Conservation (phyloP, 495 filamentous ascomycete species). For the Monascus purpureus region DNA sequence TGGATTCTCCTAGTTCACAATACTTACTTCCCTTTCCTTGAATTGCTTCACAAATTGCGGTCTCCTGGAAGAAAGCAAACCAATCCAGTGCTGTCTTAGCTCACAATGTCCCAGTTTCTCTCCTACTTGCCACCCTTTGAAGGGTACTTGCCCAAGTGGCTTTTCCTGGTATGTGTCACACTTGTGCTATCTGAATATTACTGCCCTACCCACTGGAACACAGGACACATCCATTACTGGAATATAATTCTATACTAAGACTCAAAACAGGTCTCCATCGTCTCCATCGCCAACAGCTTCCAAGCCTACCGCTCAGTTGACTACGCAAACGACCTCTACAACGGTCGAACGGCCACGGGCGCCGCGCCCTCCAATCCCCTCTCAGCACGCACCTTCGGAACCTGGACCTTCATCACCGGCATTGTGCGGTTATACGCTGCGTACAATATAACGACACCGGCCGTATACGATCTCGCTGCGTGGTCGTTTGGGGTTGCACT, state of each 20-base stretch:
- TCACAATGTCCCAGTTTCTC: conserved; percentile 23
- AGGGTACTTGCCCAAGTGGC: conserved; percentile 53
- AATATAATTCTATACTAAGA: conserved; percentile 6
- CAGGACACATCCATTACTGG: background rate
- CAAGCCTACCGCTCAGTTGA: conserved; percentile 63
- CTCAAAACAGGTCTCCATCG: conserved; percentile 52
- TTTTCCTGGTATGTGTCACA: conserved; percentile 41
- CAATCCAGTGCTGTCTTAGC: too few species aligned
- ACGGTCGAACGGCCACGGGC: conserved; percentile 31
- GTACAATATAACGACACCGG: conserved; percentile 61
- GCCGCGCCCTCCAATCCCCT: conserved; percentile 41
- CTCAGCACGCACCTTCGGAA: conserved; percentile 74
- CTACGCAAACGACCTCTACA: conserved; percentile 68
- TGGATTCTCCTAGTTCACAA: too few species aligned
- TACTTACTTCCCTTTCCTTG: too few species aligned
- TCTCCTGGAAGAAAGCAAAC: too few species aligned
- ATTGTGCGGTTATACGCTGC: conserved; percentile 73
- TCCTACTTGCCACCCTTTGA: conserved; percentile 38
- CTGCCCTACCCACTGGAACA: background rate
- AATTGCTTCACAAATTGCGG: too few species aligned
- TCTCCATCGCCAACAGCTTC: conserved; percentile 66
- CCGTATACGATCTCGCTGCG: conserved; percentile 62
- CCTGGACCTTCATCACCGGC: conserved; percentile 69
- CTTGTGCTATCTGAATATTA: conserved; percentile 1
- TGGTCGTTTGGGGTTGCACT: conserved; percentile 71